Evolutionary conservation across 306 rosid species (phyloP), one percentile per base, ranked within the genome.

Genomic region (Prunus fruticosa): DNA sequence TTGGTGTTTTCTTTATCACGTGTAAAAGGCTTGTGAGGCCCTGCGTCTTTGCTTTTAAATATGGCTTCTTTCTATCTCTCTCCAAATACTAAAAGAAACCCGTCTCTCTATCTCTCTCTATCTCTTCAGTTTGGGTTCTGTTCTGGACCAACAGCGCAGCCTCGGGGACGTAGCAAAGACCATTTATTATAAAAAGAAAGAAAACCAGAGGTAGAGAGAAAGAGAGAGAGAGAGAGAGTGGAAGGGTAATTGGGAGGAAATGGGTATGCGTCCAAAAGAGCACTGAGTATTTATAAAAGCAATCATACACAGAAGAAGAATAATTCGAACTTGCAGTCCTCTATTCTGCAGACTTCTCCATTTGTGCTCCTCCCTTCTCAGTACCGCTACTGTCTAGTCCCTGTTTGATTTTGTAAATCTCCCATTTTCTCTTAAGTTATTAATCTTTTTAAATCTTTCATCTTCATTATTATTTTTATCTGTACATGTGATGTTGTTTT

Each of bases 311-410:
- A 69, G 91, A 89, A 89, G 97, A 89, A 90, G 96, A 90, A 90
- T 86, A 93, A 93, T 93, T 89, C 86, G 91, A 93, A 87, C 87
- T 90, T 87, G 87, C 97, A 87, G 91, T 89, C 85, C 88, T 78
- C 87, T 82, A 78, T 72, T 78, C 84, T 84, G 91, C 93, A 87
- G 86, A 52, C 67, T 79, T 83, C 92, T 83, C 83, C 85, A 74
- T 82, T 53, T 76, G 71, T 77, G 72, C 56, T 73, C 47, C 72
- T 73, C 69, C 10, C 19, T 64, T 69, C 71, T 52, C 71, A 52
- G 20, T 45, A 65, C 65, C 62, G 53, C 20, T 27, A 22, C 75
- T 9, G 71, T 77, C 76, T 76, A 69, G 76, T 58, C 65, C 54
- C 53, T 41, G 15, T 15, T 28, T 62, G n/a, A 54, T 54, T 54